Evolutionary conservation across 108 stramenopile genomes (phyloP), one percentile per base, ranked within the genome.

Genomic region (Hondaea fermentalgiana): DNA sequence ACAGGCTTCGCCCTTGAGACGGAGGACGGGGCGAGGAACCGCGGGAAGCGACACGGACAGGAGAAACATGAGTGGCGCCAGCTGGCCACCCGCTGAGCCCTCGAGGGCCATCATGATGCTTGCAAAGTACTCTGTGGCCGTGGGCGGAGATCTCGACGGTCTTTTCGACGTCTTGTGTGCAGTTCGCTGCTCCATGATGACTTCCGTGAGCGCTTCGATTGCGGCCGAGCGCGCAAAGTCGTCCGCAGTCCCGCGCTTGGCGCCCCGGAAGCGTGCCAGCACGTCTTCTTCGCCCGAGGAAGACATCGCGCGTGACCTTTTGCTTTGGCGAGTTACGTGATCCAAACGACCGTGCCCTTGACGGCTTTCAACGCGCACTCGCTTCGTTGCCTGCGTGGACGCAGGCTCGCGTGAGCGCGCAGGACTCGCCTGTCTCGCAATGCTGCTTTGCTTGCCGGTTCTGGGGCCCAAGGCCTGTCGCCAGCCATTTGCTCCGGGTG

Each of bases 81-180:
- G 51, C 76, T 83, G 76, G 43, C 12, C 49, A 12, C 49, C 49
- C 49, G n/a, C 12, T 1, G 49, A 45, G 45, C 76, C 76, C 51
- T 83, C 23, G 25, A 83, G 51, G 16, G 76, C 76, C 45, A 53
- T 83, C 76, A 83, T 83, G 76, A 83, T 47, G 51, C 76, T 83
- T 6, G 76, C 76, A 53, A 83, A 83, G 76, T 83, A 83, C 76
- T 83, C 76, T 35, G 76, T 83, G 49, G 76, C 49, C 19, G 76
- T 21, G 45, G 76, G 76, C n/a, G 76, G 76, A 43, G 14, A 45
- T 25, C 49, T 83, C 76, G 6, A 16, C 43, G 6, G 6, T 35
- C 76, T 53, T 23, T 83, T 47, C 76, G n/a, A 8, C 14, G 35
- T 14, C 64, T 69, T 17, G 25, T 59, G 59, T 59, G 59, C 59